Conservation (phyloP, 306 rosid species). For the Gillenia trifoliata region DNA sequence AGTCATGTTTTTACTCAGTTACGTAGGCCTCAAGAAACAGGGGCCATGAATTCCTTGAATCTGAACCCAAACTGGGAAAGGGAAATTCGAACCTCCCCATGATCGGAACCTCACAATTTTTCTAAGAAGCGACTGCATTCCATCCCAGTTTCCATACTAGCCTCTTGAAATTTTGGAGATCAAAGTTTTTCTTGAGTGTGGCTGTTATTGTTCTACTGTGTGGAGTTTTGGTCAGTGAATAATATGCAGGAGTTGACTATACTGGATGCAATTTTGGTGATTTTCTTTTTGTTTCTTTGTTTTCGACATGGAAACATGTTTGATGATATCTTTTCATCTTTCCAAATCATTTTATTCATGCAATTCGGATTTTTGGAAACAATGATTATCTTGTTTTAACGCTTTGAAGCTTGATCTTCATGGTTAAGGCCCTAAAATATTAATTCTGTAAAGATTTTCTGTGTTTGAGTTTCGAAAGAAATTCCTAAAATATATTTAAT, state of each 20-base stretch:
- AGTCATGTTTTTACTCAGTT: background rate
- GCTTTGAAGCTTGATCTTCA: background rate
- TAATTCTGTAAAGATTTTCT: background rate
- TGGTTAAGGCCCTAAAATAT: background rate
- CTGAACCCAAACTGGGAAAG: background rate
- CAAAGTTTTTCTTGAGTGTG: background rate
- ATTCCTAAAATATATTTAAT: background rate
- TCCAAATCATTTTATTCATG: background rate
- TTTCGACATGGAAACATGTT: background rate
- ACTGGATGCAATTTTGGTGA: background rate
- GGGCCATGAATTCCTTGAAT: background rate
- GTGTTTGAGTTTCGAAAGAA: background rate
- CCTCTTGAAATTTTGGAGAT: background rate
- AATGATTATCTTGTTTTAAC: background rate
- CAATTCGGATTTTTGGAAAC: background rate
- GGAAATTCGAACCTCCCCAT: background rate
- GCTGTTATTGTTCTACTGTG: background rate
- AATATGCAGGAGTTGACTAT: too few species aligned
- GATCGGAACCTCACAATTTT: background rate
- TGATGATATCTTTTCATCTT: background rate
- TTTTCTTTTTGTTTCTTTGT: background rate
- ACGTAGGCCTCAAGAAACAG: background rate
- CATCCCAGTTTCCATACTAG: background rate
- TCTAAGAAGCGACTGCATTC: background rate
- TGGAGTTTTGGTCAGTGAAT: background rate